Conservation (phyloP, 371 early-diverging fungal genomes). For the Lichtheimia corymbifera region DNA sequence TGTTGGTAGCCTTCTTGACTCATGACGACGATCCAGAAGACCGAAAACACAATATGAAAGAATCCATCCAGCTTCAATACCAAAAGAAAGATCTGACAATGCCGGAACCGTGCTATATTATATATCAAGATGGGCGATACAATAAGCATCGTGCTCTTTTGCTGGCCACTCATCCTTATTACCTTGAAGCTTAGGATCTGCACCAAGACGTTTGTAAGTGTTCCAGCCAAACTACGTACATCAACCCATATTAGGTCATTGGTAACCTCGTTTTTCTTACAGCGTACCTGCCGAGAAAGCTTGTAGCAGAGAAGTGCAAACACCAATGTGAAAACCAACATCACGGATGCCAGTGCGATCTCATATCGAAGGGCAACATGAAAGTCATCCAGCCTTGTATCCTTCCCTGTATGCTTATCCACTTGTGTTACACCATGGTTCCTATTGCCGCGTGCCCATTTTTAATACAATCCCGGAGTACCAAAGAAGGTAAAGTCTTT, state of each 20-base stretch:
- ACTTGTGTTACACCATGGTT: slow-evolving; percentile 11
- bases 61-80: slow-evolving; percentile 49
- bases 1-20: slow-evolving; percentile 40
- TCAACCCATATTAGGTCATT: neutral
- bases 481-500: neutral
- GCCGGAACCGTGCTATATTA: slow-evolving; percentile 33
- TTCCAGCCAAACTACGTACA: slow-evolving; percentile 43
- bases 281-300: slow-evolving; percentile 33
- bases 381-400: slow-evolving; percentile 21
- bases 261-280: neutral
- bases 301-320: slow-evolving; percentile 33
- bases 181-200: slow-evolving; percentile 44
- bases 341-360: slow-evolving; percentile 28
- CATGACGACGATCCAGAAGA: slow-evolving; percentile 52
- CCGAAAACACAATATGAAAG: slow-evolving; percentile 44
- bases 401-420: slow-evolving; percentile 17
- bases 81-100: slow-evolving; percentile 35
- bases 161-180: neutral
- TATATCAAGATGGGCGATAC: neutral
- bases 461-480: slow-evolving; percentile 8
- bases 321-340: slow-evolving; percentile 24
- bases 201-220: slow-evolving; percentile 47
- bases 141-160: neutral
- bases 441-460: slow-evolving; percentile 17
- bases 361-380: slow-evolving; percentile 34